Base-by-base conservation (phyloP, 768 basidiomycete genomes). In the Suillus subaureus region DNA sequence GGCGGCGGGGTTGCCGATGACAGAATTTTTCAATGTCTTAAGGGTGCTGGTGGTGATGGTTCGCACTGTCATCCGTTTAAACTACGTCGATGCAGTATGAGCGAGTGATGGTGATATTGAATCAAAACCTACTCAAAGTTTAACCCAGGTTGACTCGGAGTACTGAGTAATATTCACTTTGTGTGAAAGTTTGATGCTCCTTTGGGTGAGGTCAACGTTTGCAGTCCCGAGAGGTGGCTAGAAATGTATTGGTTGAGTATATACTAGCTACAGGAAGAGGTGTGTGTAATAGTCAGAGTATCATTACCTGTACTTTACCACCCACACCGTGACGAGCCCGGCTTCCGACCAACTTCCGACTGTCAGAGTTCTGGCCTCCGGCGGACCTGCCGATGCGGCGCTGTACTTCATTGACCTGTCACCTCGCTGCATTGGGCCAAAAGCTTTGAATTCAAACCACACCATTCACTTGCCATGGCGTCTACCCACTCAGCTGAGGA, bases 1-100 rank as follows among this genome's bases (percentile, higher is more conserved):
- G 1, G 90, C 89, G 0, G 86, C 84, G 0, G 90, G 91, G 67
- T 93, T 94, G 2, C 92, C 92, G 45, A 93, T 93, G 58, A 93
- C 89, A 1, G 82, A 74, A 74, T 93, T 93, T 77, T 93, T 93
- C 66, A 87, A 83, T 66, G 82, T 79, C 77, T 91, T 93, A 68
- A 92, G 84, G 1, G 75, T 66, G 2, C 66, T 67, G 2, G 72
- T 70, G 0, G 76, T 67, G 64, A 76, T 73, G 55, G 68, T 72
- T 63, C 76, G 70, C 23, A 77, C 73, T 39, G 76, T 77, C 76
- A 77, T 72, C 39, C 42, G 43, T 61, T 57, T n/a, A 40, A 37
- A 55, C 31, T 55, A 6, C 21, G 21, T n/a, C 6, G 12, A 35
- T 33, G 33, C 12, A 55, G 54, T 55, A n/a, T 55, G 54, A 55